Percentiles rank a stretch among this genome's conserved stretches.
Conservation (phyloP, 2,329 filamentous ascomycete genomes). For the Alternaria brassicae region DNA sequence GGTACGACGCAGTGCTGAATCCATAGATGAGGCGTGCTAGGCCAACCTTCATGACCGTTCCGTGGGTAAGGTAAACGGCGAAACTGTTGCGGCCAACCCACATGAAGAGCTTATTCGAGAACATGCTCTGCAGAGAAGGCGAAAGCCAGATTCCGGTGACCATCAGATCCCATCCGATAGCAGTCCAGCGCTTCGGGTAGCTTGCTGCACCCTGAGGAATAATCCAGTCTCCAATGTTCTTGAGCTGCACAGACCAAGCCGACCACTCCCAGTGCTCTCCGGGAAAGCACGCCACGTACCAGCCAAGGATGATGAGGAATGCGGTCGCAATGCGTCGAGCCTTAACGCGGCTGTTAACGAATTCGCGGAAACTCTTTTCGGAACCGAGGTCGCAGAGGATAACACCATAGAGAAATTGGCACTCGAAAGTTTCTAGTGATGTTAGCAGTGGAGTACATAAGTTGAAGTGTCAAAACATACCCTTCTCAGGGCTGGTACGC, state of each 20-base stretch:
- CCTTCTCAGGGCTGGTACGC: slow-evolving; percentile 54
- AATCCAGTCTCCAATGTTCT: slow-evolving; percentile 52
- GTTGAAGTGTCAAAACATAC: slow-evolving; percentile 41
- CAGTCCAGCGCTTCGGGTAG: slow-evolving; percentile 53
- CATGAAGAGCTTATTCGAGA: slow-evolving; percentile 60
- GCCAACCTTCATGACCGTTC: slow-evolving; percentile 60
- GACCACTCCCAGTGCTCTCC: slow-evolving; percentile 60
- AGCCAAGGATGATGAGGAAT: slow-evolving; percentile 53
- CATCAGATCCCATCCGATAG: slow-evolving; percentile 58
- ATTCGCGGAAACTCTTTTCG: slow-evolving; percentile 55
- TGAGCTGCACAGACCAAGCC: slow-evolving; percentile 57
- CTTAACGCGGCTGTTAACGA: slow-evolving; percentile 49
- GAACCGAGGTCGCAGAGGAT: slow-evolving; percentile 61
- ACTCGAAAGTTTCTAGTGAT: slow-evolving; percentile 60
- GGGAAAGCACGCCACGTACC: slow-evolving; percentile 59
- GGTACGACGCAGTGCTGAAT: slow-evolving; percentile 56
- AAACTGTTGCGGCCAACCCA: slow-evolving; percentile 64
- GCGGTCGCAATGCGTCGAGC: slow-evolving; percentile 51
- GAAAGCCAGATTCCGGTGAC: slow-evolving; percentile 61
- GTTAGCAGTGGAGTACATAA: slow-evolving; percentile 13
- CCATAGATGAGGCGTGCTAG: slow-evolving; percentile 62
- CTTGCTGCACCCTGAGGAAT: slow-evolving; percentile 58
- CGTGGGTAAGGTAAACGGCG: slow-evolving; percentile 63
- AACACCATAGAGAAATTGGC: slow-evolving; percentile 61
- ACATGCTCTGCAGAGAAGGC: slow-evolving; percentile 56